Conservation (phyloP, 495 filamentous ascomycete genomes). For the Filosporella fistucella region DNA sequence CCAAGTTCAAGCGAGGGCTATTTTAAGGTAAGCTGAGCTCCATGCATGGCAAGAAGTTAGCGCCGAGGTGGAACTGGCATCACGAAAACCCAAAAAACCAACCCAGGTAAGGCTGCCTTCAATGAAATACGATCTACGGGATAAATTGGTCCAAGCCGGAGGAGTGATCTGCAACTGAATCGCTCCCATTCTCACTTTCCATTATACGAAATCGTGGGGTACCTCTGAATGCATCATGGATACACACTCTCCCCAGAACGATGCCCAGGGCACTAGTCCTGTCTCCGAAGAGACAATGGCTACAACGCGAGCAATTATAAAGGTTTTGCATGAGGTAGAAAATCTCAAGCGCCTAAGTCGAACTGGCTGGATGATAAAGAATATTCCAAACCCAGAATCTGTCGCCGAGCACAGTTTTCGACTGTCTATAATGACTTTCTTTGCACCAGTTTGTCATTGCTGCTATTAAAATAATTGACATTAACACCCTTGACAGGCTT, state of each 20-base stretch:
- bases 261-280: neutral
- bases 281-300: neutral
- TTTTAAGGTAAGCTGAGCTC: too few relatives aligned
- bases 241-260: neutral
- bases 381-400: neutral
- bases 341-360: neutral
- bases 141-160: too few relatives aligned
- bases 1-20: too few relatives aligned
- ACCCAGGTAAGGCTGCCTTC: too few relatives aligned
- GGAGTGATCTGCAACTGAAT: too few relatives aligned
- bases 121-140: too few relatives aligned
- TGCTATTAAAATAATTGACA: neutral
- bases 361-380: neutral
- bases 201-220: too few relatives aligned
- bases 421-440: neutral
- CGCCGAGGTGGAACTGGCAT: too few relatives aligned
- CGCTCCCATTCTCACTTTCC: too few relatives aligned
- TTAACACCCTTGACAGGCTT: neutral
- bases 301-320: neutral
- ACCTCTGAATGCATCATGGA: neutral
- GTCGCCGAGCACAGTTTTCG: neutral
- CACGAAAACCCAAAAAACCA: too few relatives aligned
- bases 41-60: too few relatives aligned
- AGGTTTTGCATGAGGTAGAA: slow-evolving; percentile 1
- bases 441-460: neutral